Conservation (phyloP, 179 eudicot genomes). For the Beta macrorhiza region DNA sequence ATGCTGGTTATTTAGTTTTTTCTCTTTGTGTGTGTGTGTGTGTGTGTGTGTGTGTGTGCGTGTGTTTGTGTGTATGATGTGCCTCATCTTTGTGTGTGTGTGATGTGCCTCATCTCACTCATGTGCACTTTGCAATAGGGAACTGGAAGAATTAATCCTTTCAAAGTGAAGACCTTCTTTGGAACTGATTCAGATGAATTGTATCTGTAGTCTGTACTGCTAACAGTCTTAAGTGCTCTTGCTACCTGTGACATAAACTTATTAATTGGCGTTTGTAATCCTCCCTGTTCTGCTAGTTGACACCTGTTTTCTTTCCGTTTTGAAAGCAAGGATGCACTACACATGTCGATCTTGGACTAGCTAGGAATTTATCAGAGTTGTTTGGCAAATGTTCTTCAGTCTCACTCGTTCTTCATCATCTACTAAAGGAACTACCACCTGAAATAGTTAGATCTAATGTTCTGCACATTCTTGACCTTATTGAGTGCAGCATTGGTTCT, state of each 20-base stretch:
- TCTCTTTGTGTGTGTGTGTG: background rate
- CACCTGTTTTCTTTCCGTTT: background rate
- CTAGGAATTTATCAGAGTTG: slow-evolving; percentile 34
- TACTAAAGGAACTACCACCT: slow-evolving; percentile 66
- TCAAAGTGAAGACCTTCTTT: background rate
- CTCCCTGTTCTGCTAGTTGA: slow-evolving; percentile 4
- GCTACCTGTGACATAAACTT: background rate
- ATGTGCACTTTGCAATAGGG: no score
- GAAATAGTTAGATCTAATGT: slow-evolving; percentile 48
- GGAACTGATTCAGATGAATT: background rate
- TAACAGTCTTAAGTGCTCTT: background rate
- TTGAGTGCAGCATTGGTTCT: slow-evolving; percentile 45
- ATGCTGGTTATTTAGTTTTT: no score
- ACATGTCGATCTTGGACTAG: slow-evolving; percentile 45
- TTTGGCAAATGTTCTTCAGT: slow-evolving; percentile 36
- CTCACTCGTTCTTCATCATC: slow-evolving; percentile 62
- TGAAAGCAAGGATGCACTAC: slow-evolving; percentile 37
- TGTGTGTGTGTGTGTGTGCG: background rate
- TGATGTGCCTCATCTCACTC: no score
- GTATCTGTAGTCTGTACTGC: background rate
- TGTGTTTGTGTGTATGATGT: no score
- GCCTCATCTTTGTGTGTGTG: background rate
- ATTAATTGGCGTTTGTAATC: background rate
- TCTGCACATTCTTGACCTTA: slow-evolving; percentile 50
- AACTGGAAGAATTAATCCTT: background rate